Evolutionary conservation across 1,284 basidiomycete species (phyloP).

Genomic region (Tetrapyrgos nigripes): DNA sequence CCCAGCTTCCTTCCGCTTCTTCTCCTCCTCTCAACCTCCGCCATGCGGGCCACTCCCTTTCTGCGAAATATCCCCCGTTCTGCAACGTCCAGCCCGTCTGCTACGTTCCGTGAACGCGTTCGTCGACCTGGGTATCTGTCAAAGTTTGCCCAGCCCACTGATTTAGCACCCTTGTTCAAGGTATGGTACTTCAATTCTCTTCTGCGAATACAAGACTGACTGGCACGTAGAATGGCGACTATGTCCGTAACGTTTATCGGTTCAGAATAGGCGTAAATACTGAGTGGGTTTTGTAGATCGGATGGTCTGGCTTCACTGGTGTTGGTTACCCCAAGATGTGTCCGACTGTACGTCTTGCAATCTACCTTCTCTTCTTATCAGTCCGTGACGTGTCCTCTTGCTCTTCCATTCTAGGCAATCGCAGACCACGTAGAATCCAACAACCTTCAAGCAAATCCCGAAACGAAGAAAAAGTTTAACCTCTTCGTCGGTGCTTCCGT

Average conservation of each 20-base stretch:
- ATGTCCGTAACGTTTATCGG: slow-evolving; percentile 36
- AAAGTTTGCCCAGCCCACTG: slow-evolving; percentile 44
- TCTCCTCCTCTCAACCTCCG: background rate
- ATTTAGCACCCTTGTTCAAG: slow-evolving; percentile 52
- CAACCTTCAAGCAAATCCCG: slow-evolving; percentile 48
- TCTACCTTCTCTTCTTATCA: background rate
- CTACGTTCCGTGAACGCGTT: slow-evolving; percentile 47
- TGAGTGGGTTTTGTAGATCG: slow-evolving; percentile 38
- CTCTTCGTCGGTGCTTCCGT: slow-evolving; percentile 57
- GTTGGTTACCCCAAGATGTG: slow-evolving; percentile 57
- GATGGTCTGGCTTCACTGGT: slow-evolving; percentile 57
- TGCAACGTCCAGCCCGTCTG: slow-evolving; percentile 27
- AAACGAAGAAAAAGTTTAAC: slow-evolving; percentile 55
- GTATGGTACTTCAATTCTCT: slow-evolving; percentile 27
- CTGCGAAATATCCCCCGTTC: slow-evolving; percentile 12
- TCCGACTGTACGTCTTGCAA: slow-evolving; percentile 40
- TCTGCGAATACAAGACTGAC: background rate
- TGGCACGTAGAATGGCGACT: slow-evolving; percentile 46
- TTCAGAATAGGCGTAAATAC: background rate
- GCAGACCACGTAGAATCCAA: slow-evolving; percentile 53
- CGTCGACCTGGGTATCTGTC: slow-evolving; percentile 43
- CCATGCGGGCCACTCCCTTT: slow-evolving; percentile 12
- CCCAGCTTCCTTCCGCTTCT: background rate
- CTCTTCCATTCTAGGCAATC: slow-evolving; percentile 42
- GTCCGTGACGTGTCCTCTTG: background rate